Conservation (phyloP, 1,284 basidiomycete species). For the Phenoliferia sp. region DNA sequence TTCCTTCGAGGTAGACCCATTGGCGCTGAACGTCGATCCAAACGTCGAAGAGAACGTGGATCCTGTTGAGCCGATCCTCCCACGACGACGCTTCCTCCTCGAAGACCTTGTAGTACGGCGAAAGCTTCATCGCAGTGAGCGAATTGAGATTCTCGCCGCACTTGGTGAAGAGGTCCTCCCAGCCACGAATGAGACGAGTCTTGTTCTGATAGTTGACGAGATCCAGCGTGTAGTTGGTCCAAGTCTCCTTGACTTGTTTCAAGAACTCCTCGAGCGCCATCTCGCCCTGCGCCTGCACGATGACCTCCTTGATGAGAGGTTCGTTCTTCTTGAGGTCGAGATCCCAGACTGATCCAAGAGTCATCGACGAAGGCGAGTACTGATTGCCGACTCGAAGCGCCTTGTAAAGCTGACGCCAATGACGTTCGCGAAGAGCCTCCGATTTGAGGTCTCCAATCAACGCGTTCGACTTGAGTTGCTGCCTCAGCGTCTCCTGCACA, state of each 20-base stretch:
- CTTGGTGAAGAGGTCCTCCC: slow-evolving; percentile 97
- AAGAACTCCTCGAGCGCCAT: slow-evolving; percentile 48
- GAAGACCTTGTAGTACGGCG: slow-evolving; percentile 83
- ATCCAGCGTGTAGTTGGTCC: slow-evolving; percentile 93
- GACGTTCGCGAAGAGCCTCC: slow-evolving; percentile 93
- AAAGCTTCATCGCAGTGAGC: slow-evolving; percentile 91
- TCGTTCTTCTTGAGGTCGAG: slow-evolving; percentile 94
- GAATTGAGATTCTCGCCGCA: slow-evolving; percentile 96
- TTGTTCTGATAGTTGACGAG: slow-evolving; percentile 99
- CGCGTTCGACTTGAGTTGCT: slow-evolving; percentile 81
- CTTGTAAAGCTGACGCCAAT: slow-evolving; percentile 98
- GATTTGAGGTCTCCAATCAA: slow-evolving; percentile 91
- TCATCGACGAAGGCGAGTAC: slow-evolving; percentile 62
- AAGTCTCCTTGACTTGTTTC: slow-evolving; percentile 83
- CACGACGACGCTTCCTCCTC: slow-evolving; percentile 47
- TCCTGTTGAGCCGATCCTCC: slow-evolving; percentile 73
- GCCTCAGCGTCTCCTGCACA: slow-evolving; percentile 84
- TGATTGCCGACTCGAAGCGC: slow-evolving; percentile 54
- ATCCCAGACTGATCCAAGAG: slow-evolving; percentile 94
- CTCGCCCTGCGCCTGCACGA: slow-evolving; percentile 96
- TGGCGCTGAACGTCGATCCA: slow-evolving; percentile 99
- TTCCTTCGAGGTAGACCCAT: slow-evolving; percentile 99
- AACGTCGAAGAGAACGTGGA: slow-evolving; percentile 94
- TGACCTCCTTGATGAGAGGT: slow-evolving; percentile 82
- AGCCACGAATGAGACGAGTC: slow-evolving; percentile 90